phyloP scores from a whole-genome alignment of 306 rosid genomes.

The Glycine tomentella region DNA sequence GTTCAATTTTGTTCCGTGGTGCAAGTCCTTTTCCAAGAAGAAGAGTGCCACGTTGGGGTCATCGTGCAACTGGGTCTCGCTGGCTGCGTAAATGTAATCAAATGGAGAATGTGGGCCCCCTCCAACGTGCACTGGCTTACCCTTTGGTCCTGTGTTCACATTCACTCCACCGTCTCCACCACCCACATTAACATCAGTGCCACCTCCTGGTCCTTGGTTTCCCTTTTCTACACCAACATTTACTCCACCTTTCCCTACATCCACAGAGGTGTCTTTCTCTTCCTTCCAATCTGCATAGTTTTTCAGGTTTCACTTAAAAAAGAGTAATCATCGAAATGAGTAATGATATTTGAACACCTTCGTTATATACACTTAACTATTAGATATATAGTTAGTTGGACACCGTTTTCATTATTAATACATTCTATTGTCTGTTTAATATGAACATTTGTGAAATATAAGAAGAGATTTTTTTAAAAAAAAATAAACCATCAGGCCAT shows the following conservation, averaged over 20 bases:
- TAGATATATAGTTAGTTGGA: too few species aligned
- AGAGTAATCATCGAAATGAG: not conserved
- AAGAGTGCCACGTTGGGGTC: slow-evolving; percentile 69
- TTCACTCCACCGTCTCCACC: slow-evolving; percentile 62
- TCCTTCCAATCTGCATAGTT: slow-evolving; percentile 51
- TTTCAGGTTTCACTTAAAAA: not conserved
- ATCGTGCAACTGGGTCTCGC: slow-evolving; percentile 68
- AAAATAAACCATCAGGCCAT: not conserved
- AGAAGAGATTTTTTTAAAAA: too few species aligned
- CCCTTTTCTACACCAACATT: slow-evolving; percentile 51
- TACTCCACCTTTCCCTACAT: slow-evolving; percentile 65
- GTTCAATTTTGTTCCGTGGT: slow-evolving; percentile 57
- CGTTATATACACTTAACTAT: not conserved
- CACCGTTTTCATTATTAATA: too few species aligned
- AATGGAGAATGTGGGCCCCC: slow-evolving; percentile 52
- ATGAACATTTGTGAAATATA: not conserved
- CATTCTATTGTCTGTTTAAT: too few species aligned
- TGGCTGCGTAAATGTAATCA: slow-evolving; percentile 28
- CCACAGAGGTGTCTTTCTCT: slow-evolving; percentile 60
- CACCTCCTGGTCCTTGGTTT: slow-evolving; percentile 47
- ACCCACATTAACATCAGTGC: slow-evolving; percentile 62
- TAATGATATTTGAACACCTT: not conserved
- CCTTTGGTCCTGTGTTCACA: slow-evolving; percentile 49
- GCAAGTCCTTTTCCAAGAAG: slow-evolving; percentile 77
- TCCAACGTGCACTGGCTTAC: slow-evolving; percentile 63